Evolutionary conservation across 257 asterid genomes (phyloP), one percentile per base, ranked within the genome.

Genomic region (Datura wrightii): DNA sequence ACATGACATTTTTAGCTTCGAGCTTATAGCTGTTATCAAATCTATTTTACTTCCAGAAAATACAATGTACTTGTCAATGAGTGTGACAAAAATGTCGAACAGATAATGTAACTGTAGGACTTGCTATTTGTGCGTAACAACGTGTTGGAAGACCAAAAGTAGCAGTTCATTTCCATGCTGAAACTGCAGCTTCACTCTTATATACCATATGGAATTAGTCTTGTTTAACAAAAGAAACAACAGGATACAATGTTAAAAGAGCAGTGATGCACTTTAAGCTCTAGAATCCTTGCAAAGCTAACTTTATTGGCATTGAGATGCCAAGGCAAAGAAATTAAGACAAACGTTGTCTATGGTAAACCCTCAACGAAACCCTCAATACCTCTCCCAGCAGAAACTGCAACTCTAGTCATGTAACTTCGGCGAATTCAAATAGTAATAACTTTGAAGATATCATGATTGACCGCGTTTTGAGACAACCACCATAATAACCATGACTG

Each of bases 401-500:
- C 8, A 52, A 78, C 82, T 2, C 63, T 34, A 0, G 79, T 60
- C 2, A 54, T 62, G 88, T 79, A 69, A 78, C 86, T 82, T 88
- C 88, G 87, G 54, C 90, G 9, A 90, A 88, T 89, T 85, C 60
- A 52, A 52, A 31, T 8, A 39, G 79, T 69, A 39, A 69, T 13
- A 34, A 52, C 24, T 19, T 82, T n/a, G 34, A n/a, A 10, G 39
- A 48, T 24, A 58, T 4, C 19, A 56, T 5, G 8, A 60, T 78
- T 82, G 82, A 42, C 14, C 82, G 56, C 92, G 87, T 86, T 85
- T 90, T 54, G 89, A 59, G 62, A 90, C 67, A 15, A 90, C 86
- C 56, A 90, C 88, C 90, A 90, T 19, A 16, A 89, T 89, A 70
- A 85, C 93, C 88, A 86, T 91, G 34, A 91, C 88, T 1, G 97